Percentiles rank a stretch among this genome's conserved stretches.
phyloP scores from a whole-genome alignment of 768 basidiomycete species.

The Tylopilus intermedius region DNA sequence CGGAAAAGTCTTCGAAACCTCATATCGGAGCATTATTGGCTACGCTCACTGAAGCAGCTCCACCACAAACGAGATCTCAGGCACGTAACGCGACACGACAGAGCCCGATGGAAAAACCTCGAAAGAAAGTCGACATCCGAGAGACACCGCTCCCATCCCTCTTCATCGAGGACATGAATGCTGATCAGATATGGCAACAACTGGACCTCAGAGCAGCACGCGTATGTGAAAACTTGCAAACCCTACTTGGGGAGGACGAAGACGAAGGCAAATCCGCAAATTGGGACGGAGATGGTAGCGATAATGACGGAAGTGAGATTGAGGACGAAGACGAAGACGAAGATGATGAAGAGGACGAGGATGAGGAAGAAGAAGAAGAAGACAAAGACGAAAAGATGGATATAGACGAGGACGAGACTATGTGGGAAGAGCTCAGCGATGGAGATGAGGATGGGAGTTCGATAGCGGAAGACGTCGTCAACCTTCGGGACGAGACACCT shows the following conservation, averaged over 20 bases:
- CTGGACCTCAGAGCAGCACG: conserved; percentile 74
- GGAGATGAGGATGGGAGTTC: conserved; percentile 27
- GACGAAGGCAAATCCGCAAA: conserved; percentile 25
- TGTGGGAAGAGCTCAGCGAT: conserved; percentile 26
- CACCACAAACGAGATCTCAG: conserved; percentile 74
- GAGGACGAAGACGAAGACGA: conserved; percentile 18
- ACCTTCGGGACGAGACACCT: conserved; percentile 37
- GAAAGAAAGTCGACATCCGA: conserved; percentile 33
- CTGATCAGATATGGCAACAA: conserved; percentile 92
- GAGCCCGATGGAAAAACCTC: conserved; percentile 32
- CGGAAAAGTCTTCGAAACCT: conserved; percentile 60
- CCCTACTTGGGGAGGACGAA: conserved; percentile 52
- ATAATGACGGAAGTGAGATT: conserved; percentile 25
- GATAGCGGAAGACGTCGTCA: conserved; percentile 20
- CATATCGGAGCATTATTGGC: conserved; percentile 62
- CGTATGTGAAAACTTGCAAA: conserved; percentile 65
- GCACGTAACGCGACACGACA: conserved; percentile 38
- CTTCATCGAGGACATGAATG: conserved; percentile 72
- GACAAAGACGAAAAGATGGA: conserved; percentile 32
- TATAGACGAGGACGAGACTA: conserved; percentile 20
- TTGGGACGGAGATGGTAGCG: conserved; percentile 12
- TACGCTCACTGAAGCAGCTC: conserved; percentile 60
- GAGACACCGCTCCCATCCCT: conserved; percentile 74
- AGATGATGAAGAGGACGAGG: conserved; percentile 14
- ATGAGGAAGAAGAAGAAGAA: conserved; percentile 19